phyloP scores from a whole-genome alignment of 192 early-diverging fungal genomes.

The Mortierella alpina region DNA sequence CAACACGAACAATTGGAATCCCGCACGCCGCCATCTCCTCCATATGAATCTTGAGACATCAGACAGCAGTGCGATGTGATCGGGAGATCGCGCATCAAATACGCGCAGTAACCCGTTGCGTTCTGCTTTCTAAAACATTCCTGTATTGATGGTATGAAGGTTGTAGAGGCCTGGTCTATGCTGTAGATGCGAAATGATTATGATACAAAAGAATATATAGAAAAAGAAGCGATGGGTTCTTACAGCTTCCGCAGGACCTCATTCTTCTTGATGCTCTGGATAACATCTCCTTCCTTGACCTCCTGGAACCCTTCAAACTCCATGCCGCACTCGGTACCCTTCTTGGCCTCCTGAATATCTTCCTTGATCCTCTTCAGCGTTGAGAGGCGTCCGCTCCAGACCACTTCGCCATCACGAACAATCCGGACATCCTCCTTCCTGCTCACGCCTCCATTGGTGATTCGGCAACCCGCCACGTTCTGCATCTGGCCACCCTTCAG shows the following conservation, averaged over 20 bases:
- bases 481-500: conserved; percentile 78
- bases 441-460: conserved; percentile 78
- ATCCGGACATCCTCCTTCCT: conserved; percentile 72
- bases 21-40: too few species aligned
- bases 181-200: too few species aligned
- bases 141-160: too few species aligned
- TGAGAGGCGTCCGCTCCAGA: conserved; percentile 83
- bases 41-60: too few species aligned
- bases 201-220: too few species aligned
- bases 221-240: not conserved
- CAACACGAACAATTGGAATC: too few species aligned
- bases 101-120: too few species aligned
- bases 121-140: too few species aligned
- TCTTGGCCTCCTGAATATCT: conserved; percentile 88
- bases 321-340: conserved; percentile 97
- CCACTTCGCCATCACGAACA: conserved; percentile 70
- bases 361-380: conserved; percentile 91
- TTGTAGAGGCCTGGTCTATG: too few species aligned
- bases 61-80: too few species aligned
- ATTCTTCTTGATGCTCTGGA: conserved; percentile 72
- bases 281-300: conserved; percentile 83
- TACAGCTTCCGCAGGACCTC: conserved; percentile 48
- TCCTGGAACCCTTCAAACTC: conserved; percentile 86
- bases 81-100: too few species aligned
- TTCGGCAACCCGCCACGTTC: conserved; percentile 86